phyloP scores from a whole-genome alignment of 176 grass and related monocot species.

The Oryza rufipogon region DNA sequence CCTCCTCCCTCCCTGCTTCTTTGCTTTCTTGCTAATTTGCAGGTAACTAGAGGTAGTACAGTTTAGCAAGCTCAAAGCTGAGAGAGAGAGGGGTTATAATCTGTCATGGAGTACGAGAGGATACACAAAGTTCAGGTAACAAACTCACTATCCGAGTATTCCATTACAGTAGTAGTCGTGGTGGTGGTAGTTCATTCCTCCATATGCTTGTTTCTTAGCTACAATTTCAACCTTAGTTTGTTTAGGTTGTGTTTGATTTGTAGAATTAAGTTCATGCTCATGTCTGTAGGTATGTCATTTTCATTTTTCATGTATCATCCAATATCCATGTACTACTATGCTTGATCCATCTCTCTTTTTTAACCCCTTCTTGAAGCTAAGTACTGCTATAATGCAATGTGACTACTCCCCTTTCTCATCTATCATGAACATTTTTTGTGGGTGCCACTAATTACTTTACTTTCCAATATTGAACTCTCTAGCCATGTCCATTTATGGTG shows the following conservation, averaged over 20 bases:
- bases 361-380: not conserved
- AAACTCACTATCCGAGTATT: too few species aligned
- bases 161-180: too few species aligned
- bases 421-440: not conserved
- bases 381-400: not conserved
- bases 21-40: too few species aligned
- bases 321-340: not conserved
- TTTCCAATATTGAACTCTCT: constrained; percentile 6
- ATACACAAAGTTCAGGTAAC: constrained; percentile 88
- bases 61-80: too few species aligned
- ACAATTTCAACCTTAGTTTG: not conserved
- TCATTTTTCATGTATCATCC: not conserved
- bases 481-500: not conserved
- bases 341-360: not conserved
- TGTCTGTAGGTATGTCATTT: too few species aligned
- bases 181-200: too few species aligned
- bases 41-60: too few species aligned
- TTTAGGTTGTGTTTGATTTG: not conserved
- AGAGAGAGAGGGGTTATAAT: too few species aligned
- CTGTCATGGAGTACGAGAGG: constrained; percentile 83
- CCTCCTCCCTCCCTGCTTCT: too few species aligned
- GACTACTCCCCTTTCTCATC: not conserved
- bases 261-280: not conserved
- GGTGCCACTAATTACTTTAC: not conserved
- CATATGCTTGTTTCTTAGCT: not conserved